These are phyloP conservation scores for Phytopythium oedochilum DNA, from an alignment of 352 stramenopile genomes.

Conservation along the genomic window DNA sequence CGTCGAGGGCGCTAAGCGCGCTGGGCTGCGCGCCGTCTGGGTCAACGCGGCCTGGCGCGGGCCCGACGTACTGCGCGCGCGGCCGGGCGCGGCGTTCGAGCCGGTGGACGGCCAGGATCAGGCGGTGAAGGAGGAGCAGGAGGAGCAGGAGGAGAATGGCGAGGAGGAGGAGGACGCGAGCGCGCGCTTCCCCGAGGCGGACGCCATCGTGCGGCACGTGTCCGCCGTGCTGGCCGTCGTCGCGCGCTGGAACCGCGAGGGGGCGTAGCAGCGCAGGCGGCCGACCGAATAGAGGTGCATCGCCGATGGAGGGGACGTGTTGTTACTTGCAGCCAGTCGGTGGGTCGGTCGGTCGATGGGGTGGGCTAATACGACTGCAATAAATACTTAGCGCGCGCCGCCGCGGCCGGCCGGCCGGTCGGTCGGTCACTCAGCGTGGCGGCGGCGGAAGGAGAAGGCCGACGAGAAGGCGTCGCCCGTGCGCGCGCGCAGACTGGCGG, in stretches of 20 bases:
- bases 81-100: neutral
- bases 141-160: neutral
- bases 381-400: slow-evolving; percentile 4
- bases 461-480: slow-evolving; percentile 42
- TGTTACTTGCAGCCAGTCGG: no score
- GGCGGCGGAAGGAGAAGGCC: slow-evolving; percentile 6
- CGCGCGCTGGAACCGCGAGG: slow-evolving; percentile 35
- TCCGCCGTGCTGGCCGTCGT: slow-evolving; percentile 36
- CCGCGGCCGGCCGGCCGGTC: no score
- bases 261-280: no score
- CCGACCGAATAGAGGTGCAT: no score
- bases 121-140: slow-evolving; percentile 1
- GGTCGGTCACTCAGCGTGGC: neutral
- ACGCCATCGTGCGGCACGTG: slow-evolving; percentile 61
- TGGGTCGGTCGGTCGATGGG: no score
- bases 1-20: slow-evolving; percentile 56
- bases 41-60: slow-evolving; percentile 43
- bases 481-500: slow-evolving; percentile 40
- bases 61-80: slow-evolving; percentile 24
- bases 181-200: slow-evolving; percentile 26
- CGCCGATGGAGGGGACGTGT: no score
- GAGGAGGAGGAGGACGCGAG: neutral
- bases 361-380: neutral
- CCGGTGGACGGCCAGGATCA: neutral
- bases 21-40: slow-evolving; percentile 63